Percentiles rank a stretch among this genome's conserved stretches.
Conservation (phyloP, 2,329 filamentous ascomycete species). For the Lecanicillium sp. region DNA sequence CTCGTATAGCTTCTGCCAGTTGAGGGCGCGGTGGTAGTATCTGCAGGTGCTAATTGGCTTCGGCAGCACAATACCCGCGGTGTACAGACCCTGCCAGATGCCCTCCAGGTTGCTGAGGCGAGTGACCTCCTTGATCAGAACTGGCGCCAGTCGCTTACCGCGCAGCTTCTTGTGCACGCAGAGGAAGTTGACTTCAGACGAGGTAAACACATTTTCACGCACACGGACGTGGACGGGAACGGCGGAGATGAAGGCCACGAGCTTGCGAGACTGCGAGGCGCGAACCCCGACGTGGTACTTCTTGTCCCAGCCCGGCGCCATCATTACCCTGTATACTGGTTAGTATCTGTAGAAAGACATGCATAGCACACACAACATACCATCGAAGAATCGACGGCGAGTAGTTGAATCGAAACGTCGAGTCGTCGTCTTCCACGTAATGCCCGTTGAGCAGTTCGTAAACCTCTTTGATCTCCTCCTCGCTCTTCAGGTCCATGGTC, state of each 20-base stretch:
- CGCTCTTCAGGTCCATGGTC: conserved; percentile 74
- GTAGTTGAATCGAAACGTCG: conserved; percentile 97
- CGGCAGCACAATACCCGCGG: conserved; percentile 82
- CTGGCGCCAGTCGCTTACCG: conserved; percentile 81
- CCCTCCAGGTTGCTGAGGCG: conserved; percentile 79
- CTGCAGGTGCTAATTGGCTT: conserved; percentile 88
- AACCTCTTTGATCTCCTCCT: conserved; percentile 76
- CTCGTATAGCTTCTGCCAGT: conserved; percentile 95
- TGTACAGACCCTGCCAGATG: conserved; percentile 94
- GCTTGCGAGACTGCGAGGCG: conserved; percentile 70
- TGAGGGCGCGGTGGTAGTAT: conserved; percentile 88
- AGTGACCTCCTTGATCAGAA: conserved; percentile 97
- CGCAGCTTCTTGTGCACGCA: conserved; percentile 98
- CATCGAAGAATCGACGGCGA: conserved; percentile 82
- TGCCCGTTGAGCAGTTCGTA: conserved; percentile 87
- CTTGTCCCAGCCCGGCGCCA: conserved; percentile 88
- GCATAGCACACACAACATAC: conserved; percentile 35
- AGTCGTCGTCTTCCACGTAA: conserved; percentile 95
- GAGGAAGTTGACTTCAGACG: conserved; percentile 95
- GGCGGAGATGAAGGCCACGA: conserved; percentile 93
- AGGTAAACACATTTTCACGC: conserved; percentile 64
- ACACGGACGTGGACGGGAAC: conserved; percentile 80
- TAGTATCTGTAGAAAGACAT: neutral
- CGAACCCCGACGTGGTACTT: conserved; percentile 95
- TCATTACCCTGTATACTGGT: conserved; percentile 63